These are phyloP conservation scores for Ulmus americana DNA, from an alignment of 331 rosid species.

Conservation along the genomic window DNA sequence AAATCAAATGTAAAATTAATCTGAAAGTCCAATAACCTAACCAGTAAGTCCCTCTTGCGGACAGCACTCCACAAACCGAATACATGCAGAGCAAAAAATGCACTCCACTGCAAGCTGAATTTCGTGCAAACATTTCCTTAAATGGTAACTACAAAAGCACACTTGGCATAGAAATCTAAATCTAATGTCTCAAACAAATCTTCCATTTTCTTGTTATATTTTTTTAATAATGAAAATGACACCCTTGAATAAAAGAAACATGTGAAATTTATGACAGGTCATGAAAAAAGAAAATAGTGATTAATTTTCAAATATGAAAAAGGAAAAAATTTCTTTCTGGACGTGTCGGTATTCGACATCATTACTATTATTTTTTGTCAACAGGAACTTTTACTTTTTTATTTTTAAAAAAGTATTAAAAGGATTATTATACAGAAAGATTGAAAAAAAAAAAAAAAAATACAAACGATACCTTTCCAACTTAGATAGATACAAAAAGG, in stretches of 20 bases:
- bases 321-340: too few species aligned
- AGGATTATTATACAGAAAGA: too few species aligned
- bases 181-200: neutral
- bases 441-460: too few species aligned
- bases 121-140: constrained; percentile 24
- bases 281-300: neutral
- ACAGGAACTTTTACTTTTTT: too few species aligned
- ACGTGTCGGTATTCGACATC: too few species aligned
- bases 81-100: constrained; percentile 96
- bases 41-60: constrained; percentile 99
- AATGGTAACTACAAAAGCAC: constrained; percentile 21
- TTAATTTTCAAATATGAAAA: neutral
- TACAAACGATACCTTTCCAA: too few species aligned
- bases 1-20: constrained; percentile 8
- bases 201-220: neutral
- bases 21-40: constrained; percentile 25
- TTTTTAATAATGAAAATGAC: neutral
- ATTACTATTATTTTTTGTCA: too few species aligned
- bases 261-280: neutral
- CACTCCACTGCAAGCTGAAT: constrained; percentile 98
- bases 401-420: too few species aligned
- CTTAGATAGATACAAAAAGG: too few species aligned
- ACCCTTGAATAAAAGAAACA: neutral
- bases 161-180: neutral
- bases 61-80: constrained; percentile 98